Conservation (phyloP, 352 stramenopile species). For the Phytophthora uliginosa region DNA sequence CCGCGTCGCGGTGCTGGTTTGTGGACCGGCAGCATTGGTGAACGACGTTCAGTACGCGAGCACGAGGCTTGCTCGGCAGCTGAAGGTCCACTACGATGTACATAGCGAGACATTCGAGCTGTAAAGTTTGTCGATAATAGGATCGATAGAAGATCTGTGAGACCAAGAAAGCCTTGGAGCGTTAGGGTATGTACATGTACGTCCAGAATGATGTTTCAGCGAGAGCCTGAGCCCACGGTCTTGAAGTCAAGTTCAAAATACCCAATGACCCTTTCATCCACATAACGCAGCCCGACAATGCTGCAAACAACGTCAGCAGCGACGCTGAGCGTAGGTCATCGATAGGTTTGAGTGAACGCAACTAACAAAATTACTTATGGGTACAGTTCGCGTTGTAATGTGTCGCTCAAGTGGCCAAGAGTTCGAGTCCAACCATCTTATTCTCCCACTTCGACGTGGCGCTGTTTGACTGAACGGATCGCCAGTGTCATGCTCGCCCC, state of each 20-base stretch:
- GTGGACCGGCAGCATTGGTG: conserved; percentile 45
- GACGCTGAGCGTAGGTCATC: neutral
- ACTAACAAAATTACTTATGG: conserved; percentile 8
- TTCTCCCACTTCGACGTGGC: neutral
- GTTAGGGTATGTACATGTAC: neutral
- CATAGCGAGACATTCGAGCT: conserved; percentile 49
- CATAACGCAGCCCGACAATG: too few relatives aligned
- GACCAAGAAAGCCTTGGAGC: neutral
- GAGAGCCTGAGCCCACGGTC: neutral
- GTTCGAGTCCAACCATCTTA: conserved; percentile 14
- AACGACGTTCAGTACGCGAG: conserved; percentile 34
- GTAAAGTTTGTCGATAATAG: conserved; percentile 26
- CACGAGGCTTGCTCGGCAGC: conserved; percentile 27
- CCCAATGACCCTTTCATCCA: neutral
- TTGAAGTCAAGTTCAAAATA: conserved; percentile 25
- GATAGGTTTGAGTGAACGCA: neutral
- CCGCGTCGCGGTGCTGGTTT: conserved; percentile 57
- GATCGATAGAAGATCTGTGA: conserved; percentile 1
- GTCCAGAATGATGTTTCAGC: neutral
- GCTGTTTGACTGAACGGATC: conserved; percentile 12
- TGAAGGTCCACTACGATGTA: conserved; percentile 57
- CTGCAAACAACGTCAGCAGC: neutral
- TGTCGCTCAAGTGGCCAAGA: neutral
- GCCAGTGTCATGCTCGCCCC: conserved; percentile 8
- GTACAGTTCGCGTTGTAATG: conserved; percentile 13